Conservation (phyloP, 2,329 filamentous ascomycete species). For the Drechmeria coniospora region DNA sequence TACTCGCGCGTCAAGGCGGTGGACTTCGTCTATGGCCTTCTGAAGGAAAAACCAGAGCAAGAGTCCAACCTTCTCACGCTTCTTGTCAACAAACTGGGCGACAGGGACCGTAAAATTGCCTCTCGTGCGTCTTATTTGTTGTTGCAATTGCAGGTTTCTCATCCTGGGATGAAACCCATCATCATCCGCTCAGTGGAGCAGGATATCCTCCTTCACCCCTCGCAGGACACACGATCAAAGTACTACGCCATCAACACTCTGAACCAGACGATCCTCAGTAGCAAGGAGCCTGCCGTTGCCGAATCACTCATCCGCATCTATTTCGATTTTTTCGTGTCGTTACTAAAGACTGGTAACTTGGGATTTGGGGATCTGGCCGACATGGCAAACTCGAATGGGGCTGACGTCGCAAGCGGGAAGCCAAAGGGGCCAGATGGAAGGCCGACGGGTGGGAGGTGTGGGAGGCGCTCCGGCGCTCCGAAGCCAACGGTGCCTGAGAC, state of each 20-base stretch:
- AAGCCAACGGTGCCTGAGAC: constrained; percentile 45
- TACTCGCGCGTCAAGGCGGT: constrained; percentile 79
- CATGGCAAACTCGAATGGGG: constrained; percentile 20
- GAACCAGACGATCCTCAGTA: constrained; percentile 88
- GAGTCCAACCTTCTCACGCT: constrained; percentile 85
- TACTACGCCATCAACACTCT: constrained; percentile 95
- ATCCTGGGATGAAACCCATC: constrained; percentile 86
- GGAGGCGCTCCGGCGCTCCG: constrained; percentile 8
- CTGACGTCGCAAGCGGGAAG: constrained; percentile 6
- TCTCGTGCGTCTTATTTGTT: constrained; percentile 86
- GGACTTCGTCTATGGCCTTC: constrained; percentile 77
- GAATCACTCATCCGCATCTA: constrained; percentile 77
- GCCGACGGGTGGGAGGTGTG: constrained; percentile 4
- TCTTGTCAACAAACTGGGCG: constrained; percentile 91
- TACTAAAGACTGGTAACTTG: constrained; percentile 49
- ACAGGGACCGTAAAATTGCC: constrained; percentile 88
- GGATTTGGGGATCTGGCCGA: constrained; percentile 29
- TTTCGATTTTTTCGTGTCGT: constrained; percentile 71
- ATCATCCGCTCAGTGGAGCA: constrained; percentile 76
- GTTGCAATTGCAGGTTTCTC: constrained; percentile 75
- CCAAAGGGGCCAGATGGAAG: constrained; percentile 10
- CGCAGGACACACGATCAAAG: constrained; percentile 74
- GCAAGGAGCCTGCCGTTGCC: constrained; percentile 66
- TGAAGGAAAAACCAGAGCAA: constrained; percentile 94
- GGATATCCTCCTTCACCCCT: constrained; percentile 73